Percentiles rank a stretch among this genome's conserved stretches.
phyloP scores from a whole-genome alignment of 345 rosid species.

The Populus tremula region DNA sequence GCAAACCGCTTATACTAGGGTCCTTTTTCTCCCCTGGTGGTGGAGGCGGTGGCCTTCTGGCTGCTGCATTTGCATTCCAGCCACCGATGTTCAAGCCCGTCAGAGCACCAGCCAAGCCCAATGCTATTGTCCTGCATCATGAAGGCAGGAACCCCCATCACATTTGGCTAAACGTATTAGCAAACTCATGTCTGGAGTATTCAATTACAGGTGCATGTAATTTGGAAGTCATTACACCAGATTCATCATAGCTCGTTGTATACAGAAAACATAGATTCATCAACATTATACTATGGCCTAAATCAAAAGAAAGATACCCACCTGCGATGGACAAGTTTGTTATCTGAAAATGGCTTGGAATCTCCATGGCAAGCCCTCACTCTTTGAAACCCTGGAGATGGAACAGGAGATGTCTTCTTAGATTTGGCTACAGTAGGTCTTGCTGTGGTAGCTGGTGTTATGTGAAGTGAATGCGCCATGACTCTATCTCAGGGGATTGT shows the following conservation, averaged over 20 bases:
- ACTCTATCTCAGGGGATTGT: conserved; percentile 2
- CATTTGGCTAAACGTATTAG: not conserved
- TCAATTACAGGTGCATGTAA: not conserved
- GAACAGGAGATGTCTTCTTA: not conserved
- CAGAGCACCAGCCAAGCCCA: conserved; percentile 45
- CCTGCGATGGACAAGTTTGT: conserved; percentile 44
- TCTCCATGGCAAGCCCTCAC: conserved; percentile 16
- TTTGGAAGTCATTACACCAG: not conserved
- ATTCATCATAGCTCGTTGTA: not conserved
- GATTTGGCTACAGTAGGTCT: conserved; percentile 19
- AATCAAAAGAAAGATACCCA: conserved; percentile 3
- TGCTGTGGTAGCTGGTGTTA: conserved; percentile 25
- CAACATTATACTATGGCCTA: not conserved
- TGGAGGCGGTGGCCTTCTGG: conserved; percentile 63
- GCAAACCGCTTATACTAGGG: conserved; percentile 72
- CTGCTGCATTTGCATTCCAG: conserved; percentile 50
- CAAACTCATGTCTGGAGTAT: not conserved
- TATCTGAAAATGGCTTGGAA: conserved; percentile 11
- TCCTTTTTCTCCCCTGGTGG: conserved; percentile 60
- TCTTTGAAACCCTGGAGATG: conserved; percentile 21
- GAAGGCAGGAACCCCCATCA: not conserved
- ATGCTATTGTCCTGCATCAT: conserved; percentile 34
- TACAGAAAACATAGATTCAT: not conserved
- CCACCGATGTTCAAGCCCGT: conserved; percentile 45
- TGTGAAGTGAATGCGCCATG: conserved; percentile 46